phyloP scores from a whole-genome alignment of 2,329 filamentous ascomycete genomes.

The Xylaria sp. region DNA sequence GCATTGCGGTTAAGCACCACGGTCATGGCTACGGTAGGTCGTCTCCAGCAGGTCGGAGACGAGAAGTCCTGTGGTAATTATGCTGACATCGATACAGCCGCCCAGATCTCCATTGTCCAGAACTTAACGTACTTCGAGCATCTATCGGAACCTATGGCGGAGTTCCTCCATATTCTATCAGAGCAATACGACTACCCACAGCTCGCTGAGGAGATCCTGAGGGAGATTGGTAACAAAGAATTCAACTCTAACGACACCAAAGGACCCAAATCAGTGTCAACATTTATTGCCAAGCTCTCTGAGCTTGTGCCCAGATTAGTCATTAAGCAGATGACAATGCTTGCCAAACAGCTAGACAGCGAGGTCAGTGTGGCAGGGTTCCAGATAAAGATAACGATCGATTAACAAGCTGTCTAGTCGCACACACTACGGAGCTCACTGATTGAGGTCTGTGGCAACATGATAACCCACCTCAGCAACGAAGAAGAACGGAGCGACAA shows the following conservation, averaged over 20 bases:
- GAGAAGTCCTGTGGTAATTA: neutral
- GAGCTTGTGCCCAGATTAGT: constrained; percentile 91
- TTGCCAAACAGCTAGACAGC: constrained; percentile 94
- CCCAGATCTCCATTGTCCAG: constrained; percentile 97
- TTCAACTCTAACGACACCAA: constrained; percentile 97
- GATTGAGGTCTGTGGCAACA: constrained; percentile 96
- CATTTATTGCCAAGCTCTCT: constrained; percentile 92
- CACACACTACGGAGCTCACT: constrained; percentile 93
- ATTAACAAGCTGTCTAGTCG: constrained; percentile 63
- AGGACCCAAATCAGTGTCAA: constrained; percentile 94
- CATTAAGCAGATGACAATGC: constrained; percentile 95
- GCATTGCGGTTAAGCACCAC: constrained; percentile 96
- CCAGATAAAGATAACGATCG: neutral
- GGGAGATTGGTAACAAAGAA: constrained; percentile 96
- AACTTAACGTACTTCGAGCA: constrained; percentile 99
- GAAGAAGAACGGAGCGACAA: constrained; percentile 92
- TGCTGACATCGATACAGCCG: constrained; percentile 65
- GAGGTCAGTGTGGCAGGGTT: constrained; percentile 66
- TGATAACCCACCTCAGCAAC: constrained; percentile 89
- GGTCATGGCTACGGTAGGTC: constrained; percentile 89
- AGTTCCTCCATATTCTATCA: constrained; percentile 93
- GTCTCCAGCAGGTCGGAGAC: neutral
- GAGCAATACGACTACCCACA: constrained; percentile 99
- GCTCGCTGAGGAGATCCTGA: constrained; percentile 89
- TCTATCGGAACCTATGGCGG: constrained; percentile 98